phyloP scores from a whole-genome alignment of 2,329 filamentous ascomycete genomes.

The Tolypocladium cylindrosporum region DNA sequence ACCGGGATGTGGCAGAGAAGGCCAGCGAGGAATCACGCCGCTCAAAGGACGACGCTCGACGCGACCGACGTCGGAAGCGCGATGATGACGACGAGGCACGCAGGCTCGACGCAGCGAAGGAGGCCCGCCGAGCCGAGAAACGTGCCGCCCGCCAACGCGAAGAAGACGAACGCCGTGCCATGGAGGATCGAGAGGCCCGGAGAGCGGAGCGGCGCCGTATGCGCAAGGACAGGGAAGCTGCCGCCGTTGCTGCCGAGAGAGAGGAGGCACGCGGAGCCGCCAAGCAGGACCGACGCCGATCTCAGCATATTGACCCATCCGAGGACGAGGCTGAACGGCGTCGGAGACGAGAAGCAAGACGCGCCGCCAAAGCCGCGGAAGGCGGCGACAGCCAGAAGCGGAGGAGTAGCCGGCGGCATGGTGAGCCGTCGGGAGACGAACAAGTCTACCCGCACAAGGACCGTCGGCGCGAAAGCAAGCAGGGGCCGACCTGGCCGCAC shows the following conservation, averaged over 20 bases:
- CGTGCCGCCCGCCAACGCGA: slow-evolving; percentile 38
- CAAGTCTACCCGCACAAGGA: slow-evolving; percentile 32
- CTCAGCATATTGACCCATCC: slow-evolving; percentile 30
- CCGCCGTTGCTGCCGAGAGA: slow-evolving; percentile 28
- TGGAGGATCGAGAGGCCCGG: slow-evolving; percentile 37
- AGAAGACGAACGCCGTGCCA: slow-evolving; percentile 37
- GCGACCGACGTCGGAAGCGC: slow-evolving; percentile 43
- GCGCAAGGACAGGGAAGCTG: slow-evolving; percentile 38
- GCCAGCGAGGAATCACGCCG: slow-evolving; percentile 42
- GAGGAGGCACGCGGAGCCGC: slow-evolving; percentile 33
- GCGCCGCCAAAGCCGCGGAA: slow-evolving; percentile 30
- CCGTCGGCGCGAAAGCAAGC: slow-evolving; percentile 23
- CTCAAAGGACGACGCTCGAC: slow-evolving; percentile 45
- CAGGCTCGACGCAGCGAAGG: slow-evolving; percentile 49
- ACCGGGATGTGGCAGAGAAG: slow-evolving; percentile 31
- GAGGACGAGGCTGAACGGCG: slow-evolving; percentile 45
- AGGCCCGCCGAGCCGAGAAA: slow-evolving; percentile 46
- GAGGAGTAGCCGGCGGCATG: slow-evolving; percentile 28
- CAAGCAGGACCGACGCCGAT: slow-evolving; percentile 39
- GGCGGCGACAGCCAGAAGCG: slow-evolving; percentile 23
- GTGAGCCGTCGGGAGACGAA: slow-evolving; percentile 32
- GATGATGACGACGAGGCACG: slow-evolving; percentile 46
- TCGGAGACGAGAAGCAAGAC: slow-evolving; percentile 42
- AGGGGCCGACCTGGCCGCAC: slow-evolving; percentile 44
- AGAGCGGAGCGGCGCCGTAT: slow-evolving; percentile 39